These are phyloP conservation scores for Malus orientalis DNA, from an alignment of 306 rosid genomes.

Conservation along the genomic window DNA sequence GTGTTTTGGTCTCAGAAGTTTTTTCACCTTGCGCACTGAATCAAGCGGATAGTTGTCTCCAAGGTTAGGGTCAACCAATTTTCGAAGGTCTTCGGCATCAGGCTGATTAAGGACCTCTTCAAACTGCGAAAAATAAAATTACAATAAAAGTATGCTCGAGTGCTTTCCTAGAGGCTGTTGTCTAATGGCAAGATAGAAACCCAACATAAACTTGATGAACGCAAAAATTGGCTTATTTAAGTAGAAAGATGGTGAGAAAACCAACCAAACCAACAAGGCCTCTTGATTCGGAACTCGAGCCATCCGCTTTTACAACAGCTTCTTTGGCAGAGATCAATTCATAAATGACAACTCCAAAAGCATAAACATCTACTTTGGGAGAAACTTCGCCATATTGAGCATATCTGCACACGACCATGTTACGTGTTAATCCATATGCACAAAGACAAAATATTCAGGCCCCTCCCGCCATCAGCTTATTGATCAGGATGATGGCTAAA, in stretches of 20 bases:
- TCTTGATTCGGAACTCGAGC: constrained; percentile 42
- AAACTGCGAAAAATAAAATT: constrained; percentile 47
- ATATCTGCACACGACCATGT: constrained; percentile 39
- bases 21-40: constrained; percentile 65
- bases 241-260: constrained; percentile 8
- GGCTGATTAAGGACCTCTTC: constrained; percentile 57
- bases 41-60: constrained; percentile 68
- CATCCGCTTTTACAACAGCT: constrained; percentile 46
- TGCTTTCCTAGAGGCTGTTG: background rate
- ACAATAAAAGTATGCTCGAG: background rate
- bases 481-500: background rate
- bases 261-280: constrained; percentile 73
- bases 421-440: constrained; percentile 8
- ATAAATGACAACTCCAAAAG: constrained; percentile 84
- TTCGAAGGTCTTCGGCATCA: constrained; percentile 47
- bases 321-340: constrained; percentile 90
- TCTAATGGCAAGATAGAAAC: background rate
- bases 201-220: background rate
- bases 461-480: background rate
- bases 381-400: constrained; percentile 83
- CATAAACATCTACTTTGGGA: constrained; percentile 78
- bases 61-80: constrained; percentile 66
- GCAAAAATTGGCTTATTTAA: background rate
- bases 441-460: background rate
- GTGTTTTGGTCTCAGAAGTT: constrained; percentile 4